Evolutionary conservation across 1,284 basidiomycete species (phyloP).

Genomic region (Apiotrichum brassicae): DNA sequence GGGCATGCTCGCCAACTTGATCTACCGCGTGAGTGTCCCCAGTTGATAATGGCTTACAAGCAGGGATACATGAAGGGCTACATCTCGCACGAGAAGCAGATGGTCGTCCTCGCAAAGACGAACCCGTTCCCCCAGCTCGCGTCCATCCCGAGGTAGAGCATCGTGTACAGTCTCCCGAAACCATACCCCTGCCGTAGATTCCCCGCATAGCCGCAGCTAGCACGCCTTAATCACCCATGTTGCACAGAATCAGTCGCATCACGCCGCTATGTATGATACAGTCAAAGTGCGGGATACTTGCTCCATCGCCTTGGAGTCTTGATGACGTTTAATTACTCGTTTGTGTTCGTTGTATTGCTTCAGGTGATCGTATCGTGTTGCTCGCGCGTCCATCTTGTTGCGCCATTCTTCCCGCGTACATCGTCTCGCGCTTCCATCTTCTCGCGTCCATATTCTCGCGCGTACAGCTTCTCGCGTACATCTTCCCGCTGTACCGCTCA

Average conservation of each 20-base stretch:
- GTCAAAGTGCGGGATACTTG: not conserved
- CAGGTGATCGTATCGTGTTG: too few relatives aligned
- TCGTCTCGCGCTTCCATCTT: too few relatives aligned
- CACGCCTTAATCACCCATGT: not conserved
- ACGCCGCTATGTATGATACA: slow-evolving; percentile 1
- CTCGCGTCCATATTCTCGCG: too few relatives aligned
- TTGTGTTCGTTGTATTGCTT: too few relatives aligned
- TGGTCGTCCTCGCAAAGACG: slow-evolving; percentile 76
- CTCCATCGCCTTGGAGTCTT: not conserved
- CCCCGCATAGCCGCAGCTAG: not conserved
- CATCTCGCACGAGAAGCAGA: slow-evolving; percentile 90
- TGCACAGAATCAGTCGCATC: not conserved
- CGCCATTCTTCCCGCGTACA: too few relatives aligned
- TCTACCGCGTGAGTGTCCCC: slow-evolving; percentile 59
- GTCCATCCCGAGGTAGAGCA: slow-evolving; percentile 25
- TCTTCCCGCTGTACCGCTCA: too few relatives aligned
- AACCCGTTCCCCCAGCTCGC: slow-evolving; percentile 68
- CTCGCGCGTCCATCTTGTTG: too few relatives aligned
- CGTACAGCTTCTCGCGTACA: too few relatives aligned
- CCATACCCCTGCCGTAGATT: not conserved
- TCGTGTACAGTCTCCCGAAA: not conserved
- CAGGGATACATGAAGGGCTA: slow-evolving; percentile 84
- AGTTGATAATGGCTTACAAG: not conserved
- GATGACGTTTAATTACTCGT: too few relatives aligned
- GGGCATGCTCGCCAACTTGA: slow-evolving; percentile 89